Evolutionary conservation across 306 rosid species (phyloP), one percentile per base, ranked within the genome.

Genomic region (Begonia peltatifolia): DNA sequence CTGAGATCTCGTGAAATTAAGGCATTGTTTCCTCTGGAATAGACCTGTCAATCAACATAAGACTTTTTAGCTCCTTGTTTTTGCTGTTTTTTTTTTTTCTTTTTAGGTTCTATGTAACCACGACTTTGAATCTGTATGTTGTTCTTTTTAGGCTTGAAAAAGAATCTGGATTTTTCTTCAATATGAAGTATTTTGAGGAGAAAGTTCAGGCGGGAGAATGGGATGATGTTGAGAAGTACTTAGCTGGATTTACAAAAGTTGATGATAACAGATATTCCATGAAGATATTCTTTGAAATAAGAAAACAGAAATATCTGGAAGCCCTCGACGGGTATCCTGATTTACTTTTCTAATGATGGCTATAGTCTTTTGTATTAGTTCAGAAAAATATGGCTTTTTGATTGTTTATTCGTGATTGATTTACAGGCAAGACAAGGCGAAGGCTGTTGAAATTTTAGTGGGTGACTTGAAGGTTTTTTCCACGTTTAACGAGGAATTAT

Each of bases 221-320:
- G 96, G 94, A 87, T 9, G 96, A 87, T 72, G 85, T 81, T 36
- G 96, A 87, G 67, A 81, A 79, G 81, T 87, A 87, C 63, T 70
- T 87, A 38, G 50, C 85, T 14, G 96, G 96, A 55, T 87, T 72
- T 67, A 84, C 96, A 35, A 87, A 81, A 81, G 83, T 79, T 16
- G 90, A 84, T 64, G 94, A 87, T 67, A 87, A 87, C 74, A 71
- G 92, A 81, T 79, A 83, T 75, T 87, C 96, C 6, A 76, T 84
- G 84, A 87, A 87, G 76, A 76, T 84, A 64, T 81, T 87, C 66
- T 87, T 84, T 61, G 96, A 87, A 65, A 76, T 87, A 67, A 74
- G 87, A 71, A 87, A 87, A 79, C 96, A 87, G 63, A 87, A 87
- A 62, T 87, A 84, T 69, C 85, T 87, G 13, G 94, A 87, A 84